Base-by-base conservation (phyloP, 2,329 filamentous ascomycete species). In the Leptosphaerulina australis region DNA sequence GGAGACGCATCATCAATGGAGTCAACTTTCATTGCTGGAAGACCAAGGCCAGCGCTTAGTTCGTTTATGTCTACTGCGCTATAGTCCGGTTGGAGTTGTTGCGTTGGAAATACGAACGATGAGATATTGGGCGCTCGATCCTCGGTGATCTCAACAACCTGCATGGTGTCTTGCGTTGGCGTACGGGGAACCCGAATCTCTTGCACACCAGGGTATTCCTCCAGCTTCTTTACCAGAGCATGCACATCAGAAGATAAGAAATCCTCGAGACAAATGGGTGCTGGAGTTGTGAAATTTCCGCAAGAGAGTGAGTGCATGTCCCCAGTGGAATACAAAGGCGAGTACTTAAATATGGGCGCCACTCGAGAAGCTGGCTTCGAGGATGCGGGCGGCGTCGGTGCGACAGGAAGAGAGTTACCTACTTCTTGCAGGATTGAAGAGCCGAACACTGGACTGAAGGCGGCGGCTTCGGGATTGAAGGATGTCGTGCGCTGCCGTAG, bases 1-100 rank as follows among this genome's bases (percentile, higher is more conserved):
- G 41, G 22, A 11, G 35, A 49, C 4, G 38, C 44, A 6, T 44
- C 35, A 5, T 37, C 22, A 4, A 8, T 46, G 0, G 10, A 4
- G 1, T 37, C 34, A 2, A 18, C 37, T 28, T 45, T 43, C 18
- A 44, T 39, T 5, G 50, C 28, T 1, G 59, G 58, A 6, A 61
- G 53, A 18, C 55, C 55, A 20, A 63, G 56, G 8, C 52, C 36
- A 5, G 46, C 43, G 29, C 49, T 62, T 21, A 64, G 36, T 30
- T 64, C 59, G 25, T 56, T 57, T 12, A 63, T 46, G 22, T 45
- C 51, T n/a, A 52, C 51, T 5, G 44, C 14, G 9, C 21, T 47
- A 14, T 49, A 50, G 21, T 40, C 33, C 20, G 55, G 33, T 15
- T 43, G 37, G 12, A 26, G 34, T 12, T 18, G 17, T 20, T 22